These are phyloP conservation scores for Osmozyma mogii DNA, from an alignment of 805 yeast species.

Conservation along the genomic window DNA sequence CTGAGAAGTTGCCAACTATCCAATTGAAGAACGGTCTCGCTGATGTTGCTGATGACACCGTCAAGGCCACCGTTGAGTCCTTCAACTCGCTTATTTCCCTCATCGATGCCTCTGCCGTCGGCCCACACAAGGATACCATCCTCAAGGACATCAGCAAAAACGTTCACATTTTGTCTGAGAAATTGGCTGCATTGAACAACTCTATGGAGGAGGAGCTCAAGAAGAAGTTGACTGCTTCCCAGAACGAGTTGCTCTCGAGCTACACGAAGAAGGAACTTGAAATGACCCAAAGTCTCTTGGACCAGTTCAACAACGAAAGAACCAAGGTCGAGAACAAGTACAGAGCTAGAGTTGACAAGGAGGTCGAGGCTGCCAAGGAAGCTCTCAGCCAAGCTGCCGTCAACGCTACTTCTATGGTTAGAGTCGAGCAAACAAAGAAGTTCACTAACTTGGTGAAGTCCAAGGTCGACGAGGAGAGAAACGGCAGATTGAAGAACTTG, in stretches of 20 bases:
- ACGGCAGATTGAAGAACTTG: conserved; percentile 67
- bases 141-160: conserved; percentile 26
- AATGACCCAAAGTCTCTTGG: conserved; percentile 49
- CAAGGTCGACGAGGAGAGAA: conserved; percentile 45
- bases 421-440: conserved; percentile 61
- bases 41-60: conserved; percentile 23
- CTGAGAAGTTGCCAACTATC: conserved; percentile 27
- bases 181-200: conserved; percentile 24
- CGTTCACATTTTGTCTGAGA: conserved; percentile 22
- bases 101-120: conserved; percentile 22
- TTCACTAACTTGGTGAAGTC: conserved; percentile 51
- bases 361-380: conserved; percentile 59
- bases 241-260: conserved; percentile 31
- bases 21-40: conserved; percentile 15
- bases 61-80: conserved; percentile 27
- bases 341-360: conserved; percentile 48
- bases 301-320: conserved; percentile 58
- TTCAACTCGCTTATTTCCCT: conserved; percentile 31
- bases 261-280: conserved; percentile 45
- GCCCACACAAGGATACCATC: conserved; percentile 20
- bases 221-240: conserved; percentile 25
- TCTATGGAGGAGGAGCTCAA: conserved; percentile 31
- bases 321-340: conserved; percentile 52
- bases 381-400: conserved; percentile 64
- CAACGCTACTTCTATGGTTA: conserved; percentile 60